Evolutionary conservation across 176 grass and related monocot genomes (phyloP), one percentile per base, ranked within the genome.

Genomic region (Musa itinerans): DNA sequence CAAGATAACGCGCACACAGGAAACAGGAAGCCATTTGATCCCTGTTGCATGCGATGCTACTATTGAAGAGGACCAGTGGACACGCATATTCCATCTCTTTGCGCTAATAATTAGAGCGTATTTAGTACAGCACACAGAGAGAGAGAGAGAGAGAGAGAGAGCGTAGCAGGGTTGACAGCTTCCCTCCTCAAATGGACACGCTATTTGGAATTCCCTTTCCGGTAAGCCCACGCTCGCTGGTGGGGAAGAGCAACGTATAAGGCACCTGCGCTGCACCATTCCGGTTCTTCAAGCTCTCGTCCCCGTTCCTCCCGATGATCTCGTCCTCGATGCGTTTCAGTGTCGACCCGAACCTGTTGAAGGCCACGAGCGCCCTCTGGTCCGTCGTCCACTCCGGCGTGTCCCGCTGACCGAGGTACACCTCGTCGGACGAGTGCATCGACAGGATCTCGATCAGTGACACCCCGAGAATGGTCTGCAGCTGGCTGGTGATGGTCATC

Each of bases 191-290:
- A 29, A 69, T 69, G 15, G 67, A 69, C 8, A 69, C 67, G 15
- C 67, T 69, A 17, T 69, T 69, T 11, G 67, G 67, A 15, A 69
- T 50, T 15, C 67, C 67, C 8, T 23, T 11, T 0, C 13, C 34
- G 34, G 76, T 88, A 3, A 83, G 83, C 24, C 92, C 93, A 0
- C 86, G 81, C 23, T 79, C 86, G 71, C 89, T 90, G 58, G 68
- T 87, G 16, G 89, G 93, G 7, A 19, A 70, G 17, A 70, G 43
- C 68, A 51, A 10, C 8, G 17, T 70, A 8, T 70, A 70, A 0
- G 68, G 68, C 34, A 70, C 2, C 16, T 50, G 49, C 15, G 21
- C 68, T 2, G 68, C 43, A 6, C 68, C 68, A 2, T 11, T 70
- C 17, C 68, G 16, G 16, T 70, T 70, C 68, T n/a, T 70, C 9